Base-by-base conservation (phyloP, 2,329 filamentous ascomycete species). In the Venturia effusa region DNA sequence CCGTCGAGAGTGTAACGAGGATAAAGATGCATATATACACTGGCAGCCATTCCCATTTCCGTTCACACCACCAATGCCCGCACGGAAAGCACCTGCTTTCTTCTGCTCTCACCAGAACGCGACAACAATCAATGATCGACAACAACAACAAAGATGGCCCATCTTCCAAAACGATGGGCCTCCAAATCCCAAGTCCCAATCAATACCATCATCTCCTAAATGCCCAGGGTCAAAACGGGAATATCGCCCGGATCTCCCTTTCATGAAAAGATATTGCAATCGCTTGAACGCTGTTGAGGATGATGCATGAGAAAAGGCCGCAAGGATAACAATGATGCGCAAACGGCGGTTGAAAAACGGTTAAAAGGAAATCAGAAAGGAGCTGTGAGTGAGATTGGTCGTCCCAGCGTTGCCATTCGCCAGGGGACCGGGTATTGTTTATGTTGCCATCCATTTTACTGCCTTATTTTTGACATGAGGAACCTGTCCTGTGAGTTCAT, bases 401-500 rank as follows among this genome's bases (percentile, higher is more conserved):
- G 22, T 57, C 51, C 51, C 51, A n/a, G 51, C 51, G 30, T 57
- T 7, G 51, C 51, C 24, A 57, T 57, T 54, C 48, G 48, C 48
- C 24, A 54, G 19, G 48, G 48, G 24, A 54, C 27, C 48, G 48
- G 51, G 27, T 57, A 34, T 57, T 57, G 51, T 57, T 15, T 57
- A 54, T 57, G 51, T n/a, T 57, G 51, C 51, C 51, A 57, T 57
- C 51, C 51, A 32, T 55, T 55, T 55, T 48, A 13, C 22, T 48
- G 22, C 45, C 22, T 22, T 13, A 11, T 34, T 37, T 32, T 57
- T 34, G 30, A 57, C 4, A 5, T 30, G 27, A 34, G 27, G 27
- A 57, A 57, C 51, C 51, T 34, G 15, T 8, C 5, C 30, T n/a
- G 13, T 17, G n/a, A 30, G 51, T 7, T 34, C 45, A 27, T 51